Evolutionary conservation across 1,139 yeast species (phyloP).

Genomic region (Candida frijolesensis): DNA sequence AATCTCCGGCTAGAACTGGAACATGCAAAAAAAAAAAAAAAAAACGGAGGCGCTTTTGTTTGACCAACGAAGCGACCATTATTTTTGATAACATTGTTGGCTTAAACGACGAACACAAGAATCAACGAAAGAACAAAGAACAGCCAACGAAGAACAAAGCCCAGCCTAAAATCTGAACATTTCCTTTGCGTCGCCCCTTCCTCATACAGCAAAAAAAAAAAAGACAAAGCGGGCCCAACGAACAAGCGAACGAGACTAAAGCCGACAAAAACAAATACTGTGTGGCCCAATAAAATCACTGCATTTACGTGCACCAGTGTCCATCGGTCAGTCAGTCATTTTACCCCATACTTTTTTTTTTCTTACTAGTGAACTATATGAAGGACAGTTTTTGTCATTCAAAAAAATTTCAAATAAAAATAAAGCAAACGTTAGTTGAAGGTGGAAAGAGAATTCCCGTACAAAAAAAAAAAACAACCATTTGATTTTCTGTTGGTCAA

Average conservation of each 20-base stretch:
- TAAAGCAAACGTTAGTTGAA: not conserved
- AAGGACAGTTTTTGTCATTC: not conserved
- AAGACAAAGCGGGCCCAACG: too few species aligned
- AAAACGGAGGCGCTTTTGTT: not conserved
- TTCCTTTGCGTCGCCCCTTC: too few species aligned
- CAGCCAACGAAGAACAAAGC: not conserved
- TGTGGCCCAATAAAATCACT: too few species aligned
- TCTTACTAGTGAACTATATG: not conserved
- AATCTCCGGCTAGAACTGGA: too few species aligned
- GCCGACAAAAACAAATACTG: too few species aligned
- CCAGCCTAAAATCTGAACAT: too few species aligned
- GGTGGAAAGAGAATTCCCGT: not conserved
- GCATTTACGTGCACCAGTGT: too few species aligned
- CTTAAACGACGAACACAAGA: not conserved
- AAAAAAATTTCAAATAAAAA: not conserved
- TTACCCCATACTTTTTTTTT: constrained; percentile 4
- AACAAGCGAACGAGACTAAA: too few species aligned
- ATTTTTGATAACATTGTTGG: too few species aligned
- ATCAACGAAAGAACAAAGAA: not conserved
- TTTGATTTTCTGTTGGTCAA: constrained; percentile 1
- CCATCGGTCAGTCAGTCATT: not conserved
- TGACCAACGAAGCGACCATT: not conserved
- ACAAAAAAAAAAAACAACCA: not conserved
- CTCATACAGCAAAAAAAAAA: too few species aligned
- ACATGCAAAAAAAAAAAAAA: too few species aligned